Evolutionary conservation across 2,329 filamentous ascomycete species (phyloP), one percentile per base, ranked within the genome.

Genomic region (Ascosphaera apis): DNA sequence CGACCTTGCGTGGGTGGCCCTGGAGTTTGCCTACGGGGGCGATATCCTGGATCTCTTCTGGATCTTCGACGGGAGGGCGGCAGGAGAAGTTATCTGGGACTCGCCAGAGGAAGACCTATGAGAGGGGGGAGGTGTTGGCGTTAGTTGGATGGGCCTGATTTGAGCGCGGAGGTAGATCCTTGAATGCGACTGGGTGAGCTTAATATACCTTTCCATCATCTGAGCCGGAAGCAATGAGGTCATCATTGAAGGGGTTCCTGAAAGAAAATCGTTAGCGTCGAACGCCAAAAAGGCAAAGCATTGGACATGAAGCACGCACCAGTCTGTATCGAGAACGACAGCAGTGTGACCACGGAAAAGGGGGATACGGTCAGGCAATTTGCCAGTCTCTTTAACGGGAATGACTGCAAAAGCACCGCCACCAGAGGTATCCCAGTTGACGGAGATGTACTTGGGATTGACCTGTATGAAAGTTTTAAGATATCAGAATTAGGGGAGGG

Each of bases 351-450:
- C 88, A 47, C 88, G 76, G 59, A 95, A 98, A 49, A 98, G 66
- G 41, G 88, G 88, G 47, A 98, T 78, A 51, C 80, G 75, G 54
- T 95, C 88, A 35, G 88, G 88, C 37, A 91, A 60, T 59, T 88
- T 84, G 44, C 88, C 88, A 48, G 70, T 76, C 66, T 98, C 86
- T 46, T 75, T 70, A 48, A 92, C 59, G 41, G 88, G 88, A 46
- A 98, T 82, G 47, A 98, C 86, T 37, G 88, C 88, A 53, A 98
- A 95, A 47, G 88, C 86, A 53, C 88, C 88, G 50, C 88, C 88
- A 43, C 88, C 88, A 54, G 82, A 80, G 28, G 88, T 69, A 60
- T 98, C 86, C 88, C 88, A 98, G 67, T 98, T 98, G 62, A 98
- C 84, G 4, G 88, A 77, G 47, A 98, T 68, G 57, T 88, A 95